Evolutionary conservation across 2,329 filamentous ascomycete genomes (phyloP), one percentile per base, ranked within the genome.

Genomic region (Exophiala calicioides): DNA sequence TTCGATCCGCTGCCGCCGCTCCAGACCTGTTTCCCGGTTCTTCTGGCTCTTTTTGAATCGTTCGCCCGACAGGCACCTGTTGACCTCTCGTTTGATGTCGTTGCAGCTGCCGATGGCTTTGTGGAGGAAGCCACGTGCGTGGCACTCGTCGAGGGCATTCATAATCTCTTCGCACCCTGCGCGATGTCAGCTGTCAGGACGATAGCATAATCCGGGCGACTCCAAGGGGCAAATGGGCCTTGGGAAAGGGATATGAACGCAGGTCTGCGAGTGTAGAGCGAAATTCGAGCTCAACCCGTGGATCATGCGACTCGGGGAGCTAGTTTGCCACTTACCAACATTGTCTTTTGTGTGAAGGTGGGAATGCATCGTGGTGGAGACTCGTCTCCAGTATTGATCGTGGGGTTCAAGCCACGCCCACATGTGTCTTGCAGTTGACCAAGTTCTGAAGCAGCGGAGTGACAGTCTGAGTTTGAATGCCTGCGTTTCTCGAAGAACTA

Each of bases 331-430:
- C 71, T 32, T 79, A 95, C 91, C 90, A 59, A 81, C 77, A 60
- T 95, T 95, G 65, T 95, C 85, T 67, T 93, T 89, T 20, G 89
- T 95, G 66, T 97, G 90, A 2, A 98, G 75, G 73, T 96, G 91
- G 44, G 93, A 94, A 88, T 98, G 93, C 93, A 98, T 98, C 47
- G 47, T 59, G 3, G 47, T 47, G 30, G 53, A 55, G 46, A 58
- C 53, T 50, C 57, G 50, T 53, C 55, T 58, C 57, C 57, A 59
- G 32, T 59, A 59, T 36, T 47, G 43, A 48, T 59, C 57, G 50
- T 59, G 57, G 44, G 57, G 57, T 38, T 59, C 57, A 21, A 59
- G 46, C 57, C 57, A 59, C 47, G 55, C 55, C 57, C 57, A 59
- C 57, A 59, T 59, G 35, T 34, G 46, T 52, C 8, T 33, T n/a